Evolutionary conservation across 768 basidiomycete species (phyloP), one percentile per base, ranked within the genome.

Genomic region (Xanthoconium purpureum): DNA sequence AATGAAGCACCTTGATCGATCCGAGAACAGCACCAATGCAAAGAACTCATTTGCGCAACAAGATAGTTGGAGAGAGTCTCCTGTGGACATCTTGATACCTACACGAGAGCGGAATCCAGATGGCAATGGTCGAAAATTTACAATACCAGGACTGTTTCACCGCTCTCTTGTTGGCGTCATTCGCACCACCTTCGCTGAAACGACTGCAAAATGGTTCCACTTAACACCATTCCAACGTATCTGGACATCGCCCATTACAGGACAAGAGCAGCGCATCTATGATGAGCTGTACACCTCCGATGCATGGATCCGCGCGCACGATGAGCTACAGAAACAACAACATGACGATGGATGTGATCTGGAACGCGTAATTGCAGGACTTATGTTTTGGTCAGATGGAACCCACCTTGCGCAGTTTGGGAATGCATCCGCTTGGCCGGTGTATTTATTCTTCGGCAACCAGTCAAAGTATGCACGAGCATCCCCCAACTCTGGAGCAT

Each of bases 121-220:
- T 15, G 56, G 66, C 2, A 63, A 64, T 10, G 58, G 66, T 1
- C 17, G 60, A 7, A 29, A 17, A 0, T 71, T 73, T 50, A 24
- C 29, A 0, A 53, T 75, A 1, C 64, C 70, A 17, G 74, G 71
- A 1, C 56, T 77, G 3, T 57, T 60, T 6, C 64, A 69, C 48
- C 53, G 65, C 0, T 60, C 59, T 0, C 49, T 74, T 2, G 63
- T 55, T 3, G 47, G 42, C 0, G 52, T 69, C 2, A 56, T 70
- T 5, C 37, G 39, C 1, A 44, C 54, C 0, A 51, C 52, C 3
- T 62, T 68, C 7, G 8, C 54, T 0, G 61, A 63, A 10, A 20
- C 24, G 2, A 13, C 49, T 0, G 18, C 61, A 2, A 61, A 55
- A 6, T 47, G 50, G 51, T 66, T 71, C 37, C 66, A 72, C 37